phyloP scores from a whole-genome alignment of 2,329 filamentous ascomycete genomes.

The Fusarium devonianum region DNA sequence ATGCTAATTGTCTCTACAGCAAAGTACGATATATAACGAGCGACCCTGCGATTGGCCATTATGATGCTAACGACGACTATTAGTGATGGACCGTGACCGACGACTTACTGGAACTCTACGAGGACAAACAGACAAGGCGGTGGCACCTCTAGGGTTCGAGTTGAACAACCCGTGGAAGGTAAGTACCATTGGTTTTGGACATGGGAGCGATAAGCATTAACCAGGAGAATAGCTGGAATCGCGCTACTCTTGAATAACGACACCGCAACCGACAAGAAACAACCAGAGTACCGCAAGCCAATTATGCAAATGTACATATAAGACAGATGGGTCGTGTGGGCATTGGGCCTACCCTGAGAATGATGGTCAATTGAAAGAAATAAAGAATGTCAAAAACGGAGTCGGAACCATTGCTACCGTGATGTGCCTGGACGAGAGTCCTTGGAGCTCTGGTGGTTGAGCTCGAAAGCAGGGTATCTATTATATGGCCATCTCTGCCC shows the following conservation, averaged over 20 bases:
- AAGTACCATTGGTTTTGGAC: conserved; percentile 40
- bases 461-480: conserved; percentile 14
- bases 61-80: conserved; percentile 8
- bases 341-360: conserved; percentile 6
- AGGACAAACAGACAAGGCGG: conserved; percentile 63
- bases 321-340: conserved; percentile 17
- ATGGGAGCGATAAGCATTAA: neutral
- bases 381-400: conserved; percentile 17
- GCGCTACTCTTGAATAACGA: conserved; percentile 53
- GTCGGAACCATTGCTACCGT: neutral
- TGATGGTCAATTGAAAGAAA: conserved; percentile 24
- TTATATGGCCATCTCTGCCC: conserved; percentile 64
- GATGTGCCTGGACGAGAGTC: too few relatives aligned
- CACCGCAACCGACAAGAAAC: conserved; percentile 15
- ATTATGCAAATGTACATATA: conserved; percentile 33
- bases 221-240: conserved; percentile 57
- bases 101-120: conserved; percentile 66
- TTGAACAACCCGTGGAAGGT: conserved; percentile 71
- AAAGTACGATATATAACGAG: conserved; percentile 55
- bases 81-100: conserved; percentile 72
- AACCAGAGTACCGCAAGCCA: conserved; percentile 16
- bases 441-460: neutral
- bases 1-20: conserved; percentile 52
- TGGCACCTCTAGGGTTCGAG: conserved; percentile 67
- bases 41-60: neutral